These are phyloP conservation scores for Phytomonas francai DNA, from an alignment of 208 protist genomes.

Conservation along the genomic window DNA sequence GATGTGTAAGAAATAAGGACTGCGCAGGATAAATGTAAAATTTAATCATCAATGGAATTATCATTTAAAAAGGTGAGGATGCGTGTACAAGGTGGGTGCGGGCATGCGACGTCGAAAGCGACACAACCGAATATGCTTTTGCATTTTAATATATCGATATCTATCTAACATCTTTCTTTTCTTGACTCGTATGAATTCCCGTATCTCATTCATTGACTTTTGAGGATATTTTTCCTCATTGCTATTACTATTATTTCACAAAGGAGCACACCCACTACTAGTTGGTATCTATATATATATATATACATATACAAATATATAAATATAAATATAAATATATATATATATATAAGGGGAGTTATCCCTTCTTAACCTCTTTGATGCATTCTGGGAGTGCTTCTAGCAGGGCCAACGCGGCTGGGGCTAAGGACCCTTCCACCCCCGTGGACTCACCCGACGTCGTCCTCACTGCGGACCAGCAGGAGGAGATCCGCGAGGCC, in stretches of 20 bases:
- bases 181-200: not conserved
- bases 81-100: too few relatives aligned
- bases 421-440: conserved; percentile 4
- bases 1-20: not conserved
- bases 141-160: conserved; percentile 7
- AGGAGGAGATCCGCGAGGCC: conserved; percentile 92
- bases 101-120: not conserved
- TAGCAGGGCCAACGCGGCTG: not conserved
- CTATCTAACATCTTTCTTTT: conserved; percentile 3
- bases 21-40: not conserved
- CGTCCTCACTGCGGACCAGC: conserved; percentile 75
- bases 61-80: not conserved
- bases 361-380: not conserved
- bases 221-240: not conserved
- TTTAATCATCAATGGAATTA: not conserved
- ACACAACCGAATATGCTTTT: not conserved
- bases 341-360: too few relatives aligned
- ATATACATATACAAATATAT: conserved; percentile 5
- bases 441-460: conserved; percentile 4
- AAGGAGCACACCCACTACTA: not conserved
- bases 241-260: not conserved
- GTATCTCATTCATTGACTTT: not conserved
- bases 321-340: not conserved
- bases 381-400: not conserved
- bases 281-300: conserved; percentile 5